Base-by-base conservation (phyloP, 345 rosid genomes). In the Erodium maritimum region DNA sequence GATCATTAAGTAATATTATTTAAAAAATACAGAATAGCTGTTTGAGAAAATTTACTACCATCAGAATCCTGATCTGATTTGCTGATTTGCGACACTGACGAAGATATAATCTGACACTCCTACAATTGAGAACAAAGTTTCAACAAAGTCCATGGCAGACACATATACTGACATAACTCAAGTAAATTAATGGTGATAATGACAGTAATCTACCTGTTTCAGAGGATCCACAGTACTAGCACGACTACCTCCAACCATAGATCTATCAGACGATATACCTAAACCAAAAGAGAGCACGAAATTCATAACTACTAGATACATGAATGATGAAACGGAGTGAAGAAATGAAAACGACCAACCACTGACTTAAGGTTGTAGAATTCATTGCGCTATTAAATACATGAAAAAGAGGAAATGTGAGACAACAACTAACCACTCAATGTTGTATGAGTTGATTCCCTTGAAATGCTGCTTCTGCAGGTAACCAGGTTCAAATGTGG, bases 11-110 rank as follows among this genome's bases (percentile, higher is more conserved):
- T 17, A 34, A 8, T 11, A 33, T 7, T 25, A 19, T 22, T 19
- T 18, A 66, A 54, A 23, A 21, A 54, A 22, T 19, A 58, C 57
- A 66, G 60, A 25, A 61, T 60, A 61, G 68, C 51, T 62, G 25
- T 58, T 13, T 65, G 6, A 60, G 57, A 69, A 62, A 37, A 62
- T 20, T 65, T 55, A 55, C 90, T 83, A 90, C 95, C 95, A 75
- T 80, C 88, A 53, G 84, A 81, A 65, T 78, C 82, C 24, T 70
- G 80, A 75, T 84, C 86, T 53, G 86, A 84, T 76, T 73, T 78
- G 72, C 77, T 77, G 57, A 61, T 66, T 51, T 71, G 83, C 34
- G 79, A 65, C 23, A 65, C 56, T 52, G 74, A 71, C 1, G 61
- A 80, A 69, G 34, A 57, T 62, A 58, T 19, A n/a, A 62, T 33